Evolutionary conservation across 805 yeast genomes (phyloP).

Genomic region (Ogataea trehalophila): DNA sequence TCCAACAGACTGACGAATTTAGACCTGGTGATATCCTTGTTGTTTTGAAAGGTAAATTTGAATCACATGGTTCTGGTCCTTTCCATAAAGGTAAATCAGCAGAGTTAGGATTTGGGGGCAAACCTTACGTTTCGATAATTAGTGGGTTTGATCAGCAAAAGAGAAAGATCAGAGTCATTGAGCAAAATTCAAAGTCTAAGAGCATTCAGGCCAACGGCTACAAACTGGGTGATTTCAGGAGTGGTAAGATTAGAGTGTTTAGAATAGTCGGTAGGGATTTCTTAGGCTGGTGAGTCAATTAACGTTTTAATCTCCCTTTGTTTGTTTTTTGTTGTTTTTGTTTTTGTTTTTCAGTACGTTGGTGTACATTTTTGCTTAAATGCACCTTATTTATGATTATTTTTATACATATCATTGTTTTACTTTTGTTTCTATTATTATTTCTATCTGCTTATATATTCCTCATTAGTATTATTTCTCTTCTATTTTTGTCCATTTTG

Average conservation of each 20-base stretch:
- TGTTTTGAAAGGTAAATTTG: conserved; percentile 69
- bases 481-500: no score
- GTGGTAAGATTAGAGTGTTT: conserved; percentile 77
- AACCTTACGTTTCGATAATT: conserved; percentile 57
- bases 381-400: no score
- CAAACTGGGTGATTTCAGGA: conserved; percentile 64
- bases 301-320: not conserved
- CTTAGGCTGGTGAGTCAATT: conserved; percentile 56
- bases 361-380: no score
- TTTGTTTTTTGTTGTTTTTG: no score
- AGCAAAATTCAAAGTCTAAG: conserved; percentile 39
- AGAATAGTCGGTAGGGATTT: conserved; percentile 70
- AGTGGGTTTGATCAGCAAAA: conserved; percentile 71
- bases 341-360: no score
- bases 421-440: no score
- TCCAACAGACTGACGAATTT: conserved; percentile 54
- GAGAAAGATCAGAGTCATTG: conserved; percentile 65
- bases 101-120: conserved; percentile 52
- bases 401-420: no score
- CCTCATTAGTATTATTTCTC: no score
- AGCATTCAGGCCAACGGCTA: conserved; percentile 57
- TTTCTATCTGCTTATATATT: no score
- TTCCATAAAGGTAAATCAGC: conserved; percentile 28
- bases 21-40: conserved; percentile 83
- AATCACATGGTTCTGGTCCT: conserved; percentile 47